Conservation (phyloP, 768 basidiomycete species). For the Suillus paluster region DNA sequence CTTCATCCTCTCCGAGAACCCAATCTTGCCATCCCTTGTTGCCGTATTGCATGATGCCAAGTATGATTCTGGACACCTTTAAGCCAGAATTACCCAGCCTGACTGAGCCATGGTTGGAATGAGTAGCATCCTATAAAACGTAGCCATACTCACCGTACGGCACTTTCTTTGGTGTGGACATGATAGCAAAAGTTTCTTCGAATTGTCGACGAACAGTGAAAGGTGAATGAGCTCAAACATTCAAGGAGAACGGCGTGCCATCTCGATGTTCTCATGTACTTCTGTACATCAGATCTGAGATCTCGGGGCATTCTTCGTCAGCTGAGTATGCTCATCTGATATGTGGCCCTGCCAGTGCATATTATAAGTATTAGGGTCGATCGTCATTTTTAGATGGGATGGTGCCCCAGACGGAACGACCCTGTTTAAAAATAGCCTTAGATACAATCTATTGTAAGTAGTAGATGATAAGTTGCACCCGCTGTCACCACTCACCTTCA, state of each 20-base stretch:
- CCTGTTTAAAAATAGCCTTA: neutral
- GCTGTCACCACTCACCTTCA: neutral
- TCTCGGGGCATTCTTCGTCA: neutral
- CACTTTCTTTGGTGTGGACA: slow-evolving; percentile 29
- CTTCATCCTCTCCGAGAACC: slow-evolving; percentile 52
- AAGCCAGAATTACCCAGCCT: slow-evolving; percentile 52
- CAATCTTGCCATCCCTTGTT: slow-evolving; percentile 55
- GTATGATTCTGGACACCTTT: slow-evolving; percentile 54
- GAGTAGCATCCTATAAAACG: neutral
- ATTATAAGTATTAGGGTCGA: too few species aligned
- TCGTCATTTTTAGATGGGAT: neutral
- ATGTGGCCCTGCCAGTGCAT: neutral
- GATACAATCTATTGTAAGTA: too few species aligned
- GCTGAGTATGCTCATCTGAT: slow-evolving; percentile 3
- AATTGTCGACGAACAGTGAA: neutral
- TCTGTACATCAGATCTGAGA: neutral
- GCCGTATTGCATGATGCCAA: slow-evolving; percentile 53
- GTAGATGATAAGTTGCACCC: too few species aligned
- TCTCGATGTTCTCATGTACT: neutral
- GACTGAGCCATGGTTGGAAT: slow-evolving; percentile 26
- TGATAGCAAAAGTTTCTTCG: slow-evolving; percentile 2
- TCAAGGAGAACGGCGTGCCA: neutral
- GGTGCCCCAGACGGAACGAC: neutral
- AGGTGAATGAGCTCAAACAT: neutral
- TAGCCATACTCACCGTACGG: slow-evolving; percentile 35